These are phyloP conservation scores for Globisporangium iwayamae DNA, from an alignment of 352 stramenopile species.

Conservation along the genomic window DNA sequence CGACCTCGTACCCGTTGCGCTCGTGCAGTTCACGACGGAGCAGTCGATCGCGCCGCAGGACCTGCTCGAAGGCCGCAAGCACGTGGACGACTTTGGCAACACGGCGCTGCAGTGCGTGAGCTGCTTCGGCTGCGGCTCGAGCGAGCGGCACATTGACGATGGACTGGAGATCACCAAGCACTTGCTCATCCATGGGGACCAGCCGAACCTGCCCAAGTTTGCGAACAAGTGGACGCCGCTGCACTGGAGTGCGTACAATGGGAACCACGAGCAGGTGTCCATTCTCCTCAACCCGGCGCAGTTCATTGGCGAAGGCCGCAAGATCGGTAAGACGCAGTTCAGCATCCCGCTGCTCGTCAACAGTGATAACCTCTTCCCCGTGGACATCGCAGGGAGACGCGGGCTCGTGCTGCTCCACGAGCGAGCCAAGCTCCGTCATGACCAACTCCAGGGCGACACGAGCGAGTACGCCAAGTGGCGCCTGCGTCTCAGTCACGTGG, in stretches of 20 bases:
- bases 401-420: conserved; percentile 46
- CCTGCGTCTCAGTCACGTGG: conserved; percentile 55
- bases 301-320: not conserved
- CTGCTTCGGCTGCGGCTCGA: conserved; percentile 74
- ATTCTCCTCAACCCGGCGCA: conserved; percentile 48
- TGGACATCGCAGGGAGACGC: conserved; percentile 58
- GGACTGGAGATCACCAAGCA: conserved; percentile 56
- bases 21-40: conserved; percentile 40
- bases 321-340: conserved; percentile 37
- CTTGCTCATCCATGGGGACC: conserved; percentile 60
- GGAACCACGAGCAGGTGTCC: conserved; percentile 58
- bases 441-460: not conserved
- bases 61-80: conserved; percentile 38
- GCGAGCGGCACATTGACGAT: conserved; percentile 55
- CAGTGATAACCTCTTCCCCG: conserved; percentile 51
- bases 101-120: conserved; percentile 71
- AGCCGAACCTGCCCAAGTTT: conserved; percentile 65
- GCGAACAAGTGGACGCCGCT: conserved; percentile 71
- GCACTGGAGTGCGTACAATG: conserved; percentile 75
- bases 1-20: conserved; percentile 41
- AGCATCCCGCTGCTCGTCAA: conserved; percentile 59
- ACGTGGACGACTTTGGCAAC: conserved; percentile 79
- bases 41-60: conserved; percentile 39
- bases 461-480: conserved; percentile 49
- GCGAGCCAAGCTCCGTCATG: conserved; percentile 24